These are phyloP conservation scores for Lotus japonicus DNA, from an alignment of 306 rosid species.

Conservation along the genomic window DNA sequence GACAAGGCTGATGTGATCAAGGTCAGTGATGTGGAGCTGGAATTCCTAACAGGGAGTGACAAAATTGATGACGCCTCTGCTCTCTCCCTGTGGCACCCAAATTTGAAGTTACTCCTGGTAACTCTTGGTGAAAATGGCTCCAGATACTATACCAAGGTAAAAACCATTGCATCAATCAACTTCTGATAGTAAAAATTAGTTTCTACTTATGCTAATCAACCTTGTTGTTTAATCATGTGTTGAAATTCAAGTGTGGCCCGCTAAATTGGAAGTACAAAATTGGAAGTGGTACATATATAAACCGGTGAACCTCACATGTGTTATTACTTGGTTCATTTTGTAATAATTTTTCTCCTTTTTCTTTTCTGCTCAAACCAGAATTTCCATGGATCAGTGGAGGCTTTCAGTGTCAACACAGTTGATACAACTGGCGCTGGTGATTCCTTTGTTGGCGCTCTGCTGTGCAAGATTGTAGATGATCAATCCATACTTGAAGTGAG, in stretches of 20 bases:
- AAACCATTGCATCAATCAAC: background rate
- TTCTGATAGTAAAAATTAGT: background rate
- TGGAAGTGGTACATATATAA: no score
- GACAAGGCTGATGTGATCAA: slow-evolving; percentile 83
- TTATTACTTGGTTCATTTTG: no score
- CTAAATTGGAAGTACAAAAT: no score
- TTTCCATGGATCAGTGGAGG: slow-evolving; percentile 73
- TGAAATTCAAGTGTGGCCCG: no score
- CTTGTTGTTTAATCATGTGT: no score
- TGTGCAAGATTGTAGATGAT: slow-evolving; percentile 77
- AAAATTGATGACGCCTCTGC: slow-evolving; percentile 75
- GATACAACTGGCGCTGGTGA: slow-evolving; percentile 99
- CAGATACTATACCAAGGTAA: slow-evolving; percentile 90
- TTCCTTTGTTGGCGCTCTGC: slow-evolving; percentile 76
- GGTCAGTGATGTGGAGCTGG: slow-evolving; percentile 83
- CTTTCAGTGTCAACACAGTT: slow-evolving; percentile 58
- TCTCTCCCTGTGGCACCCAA: slow-evolving; percentile 69
- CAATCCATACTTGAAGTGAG: slow-evolving; percentile 75
- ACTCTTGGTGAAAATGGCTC: slow-evolving; percentile 91
- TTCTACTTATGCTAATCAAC: background rate
- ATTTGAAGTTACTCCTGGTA: slow-evolving; percentile 83
- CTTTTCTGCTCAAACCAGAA: slow-evolving; percentile 35
- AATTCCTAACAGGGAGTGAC: slow-evolving; percentile 67
- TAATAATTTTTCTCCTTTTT: background rate
- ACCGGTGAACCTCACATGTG: no score